phyloP scores from a whole-genome alignment of 768 basidiomycete genomes.

The Trametes elegans region DNA sequence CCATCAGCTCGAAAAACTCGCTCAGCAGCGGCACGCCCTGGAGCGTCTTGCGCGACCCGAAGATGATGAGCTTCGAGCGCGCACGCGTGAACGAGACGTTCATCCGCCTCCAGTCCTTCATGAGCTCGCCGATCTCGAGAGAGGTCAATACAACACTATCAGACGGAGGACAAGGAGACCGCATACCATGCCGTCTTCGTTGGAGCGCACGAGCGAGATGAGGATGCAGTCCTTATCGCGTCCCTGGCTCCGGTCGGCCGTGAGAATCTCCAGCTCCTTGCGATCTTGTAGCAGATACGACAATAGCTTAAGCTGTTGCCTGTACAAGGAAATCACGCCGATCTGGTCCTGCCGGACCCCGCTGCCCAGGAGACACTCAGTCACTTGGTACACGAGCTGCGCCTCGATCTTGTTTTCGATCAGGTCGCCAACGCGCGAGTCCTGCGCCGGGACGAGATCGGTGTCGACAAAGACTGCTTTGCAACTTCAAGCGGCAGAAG shows the following conservation, averaged over 20 bases:
- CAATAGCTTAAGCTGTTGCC: constrained; percentile 93
- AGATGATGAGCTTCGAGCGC: constrained; percentile 82
- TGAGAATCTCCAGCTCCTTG: constrained; percentile 76
- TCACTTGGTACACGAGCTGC: constrained; percentile 60
- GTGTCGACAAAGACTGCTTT: constrained; percentile 96
- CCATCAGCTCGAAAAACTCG: constrained; percentile 79
- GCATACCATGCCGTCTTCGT: constrained; percentile 72
- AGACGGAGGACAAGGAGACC: constrained; percentile 27
- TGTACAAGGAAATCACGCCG: constrained; percentile 88
- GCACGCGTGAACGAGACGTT: constrained; percentile 98
- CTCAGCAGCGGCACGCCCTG: constrained; percentile 54
- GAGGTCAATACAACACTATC: background rate
- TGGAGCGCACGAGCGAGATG: constrained; percentile 90
- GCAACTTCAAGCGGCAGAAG: constrained; percentile 46
- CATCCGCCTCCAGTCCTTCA: constrained; percentile 95
- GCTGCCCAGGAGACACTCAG: constrained; percentile 58
- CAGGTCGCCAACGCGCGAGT: constrained; percentile 82
- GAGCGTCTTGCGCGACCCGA: constrained; percentile 85
- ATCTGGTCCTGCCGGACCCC: constrained; percentile 73
- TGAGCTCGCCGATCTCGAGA: constrained; percentile 84
- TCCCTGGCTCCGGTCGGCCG: constrained; percentile 92
- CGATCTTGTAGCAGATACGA: constrained; percentile 56
- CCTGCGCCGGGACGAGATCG: constrained; percentile 72
- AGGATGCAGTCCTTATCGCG: constrained; percentile 95
- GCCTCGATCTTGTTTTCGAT: constrained; percentile 90